phyloP scores from a whole-genome alignment of 2,329 filamentous ascomycete genomes.

The Paecilomyces fulvus region DNA sequence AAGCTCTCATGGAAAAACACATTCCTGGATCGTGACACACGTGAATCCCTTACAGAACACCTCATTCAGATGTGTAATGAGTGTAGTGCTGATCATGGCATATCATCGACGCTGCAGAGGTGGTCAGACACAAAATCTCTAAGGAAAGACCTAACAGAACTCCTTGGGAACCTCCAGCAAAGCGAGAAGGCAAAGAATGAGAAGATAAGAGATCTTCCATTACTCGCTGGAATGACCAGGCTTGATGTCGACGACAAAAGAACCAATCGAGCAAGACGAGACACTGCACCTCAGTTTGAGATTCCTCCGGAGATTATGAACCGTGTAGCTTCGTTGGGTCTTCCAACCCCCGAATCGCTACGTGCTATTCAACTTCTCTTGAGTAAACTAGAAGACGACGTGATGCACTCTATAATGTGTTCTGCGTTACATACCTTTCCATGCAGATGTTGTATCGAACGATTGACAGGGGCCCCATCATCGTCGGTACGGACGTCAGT shows the following conservation, averaged over 20 bases:
- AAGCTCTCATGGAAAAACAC: conserved; percentile 5
- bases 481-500: neutral
- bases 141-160: neutral
- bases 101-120: neutral
- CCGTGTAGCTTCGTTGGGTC: neutral
- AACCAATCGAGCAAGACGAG: neutral
- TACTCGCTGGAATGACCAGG: neutral
- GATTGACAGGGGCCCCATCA: neutral
- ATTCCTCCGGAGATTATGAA: neutral
- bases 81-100: conserved; percentile 7
- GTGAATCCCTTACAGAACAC: conserved; percentile 1
- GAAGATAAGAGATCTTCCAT: neutral
- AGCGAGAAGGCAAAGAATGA: neutral
- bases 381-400: neutral
- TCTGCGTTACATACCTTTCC: conserved; percentile 9
- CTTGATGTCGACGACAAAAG: neutral
- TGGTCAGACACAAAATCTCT: conserved; percentile 3
- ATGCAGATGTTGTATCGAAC: conserved; percentile 10
- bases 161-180: conserved; percentile 1
- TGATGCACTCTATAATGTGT: conserved; percentile 4
- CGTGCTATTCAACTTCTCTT: neutral
- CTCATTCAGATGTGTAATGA: conserved; percentile 4
- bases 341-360: neutral
- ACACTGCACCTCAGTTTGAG: neutral
- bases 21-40: conserved; percentile 1